Evolutionary conservation across 1,284 basidiomycete genomes (phyloP), one percentile per base, ranked within the genome.

Genomic region (Schizophyllum amplum): DNA sequence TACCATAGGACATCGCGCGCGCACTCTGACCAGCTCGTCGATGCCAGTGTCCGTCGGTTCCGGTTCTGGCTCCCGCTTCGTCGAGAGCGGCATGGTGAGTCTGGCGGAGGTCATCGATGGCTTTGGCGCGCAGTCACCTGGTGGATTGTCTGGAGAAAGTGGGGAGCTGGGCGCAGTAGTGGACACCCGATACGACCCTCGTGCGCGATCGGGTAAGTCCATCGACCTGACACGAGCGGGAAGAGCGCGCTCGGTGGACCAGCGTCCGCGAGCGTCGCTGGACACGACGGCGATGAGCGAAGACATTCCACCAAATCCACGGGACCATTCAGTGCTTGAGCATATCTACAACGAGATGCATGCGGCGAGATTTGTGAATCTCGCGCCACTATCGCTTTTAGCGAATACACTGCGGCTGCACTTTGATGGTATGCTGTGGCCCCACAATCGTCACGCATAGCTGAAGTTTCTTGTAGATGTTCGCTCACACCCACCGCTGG

Each of bases 261-360:
- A 13, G 3, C 33, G 17, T 17, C 33, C 11, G 33, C 33, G 33
- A 9, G 33, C 17, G 17, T 42, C 33, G 33, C 11, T 42, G 33
- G 33, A 42, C 3, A 42, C 33, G 3, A 42, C 33, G 33, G 17
- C 33, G 33, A 9, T 42, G 33, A 42, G 21, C 24, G 48, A 50
- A 20, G 24, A 50, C 48, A 50, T 50, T 2, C 75, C 78, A 0
- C 61, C 64, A 4, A 82, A 87, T 63, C 86, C 85, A 4, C 73
- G 83, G n/a, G 84, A 89, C 61, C 86, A 89, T 65, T 76, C 77
- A 0, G 61, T 86, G 20, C 71, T 89, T 22, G 80, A 84, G 61
- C 69, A 70, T 51, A 83, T 87, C n/a, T 87, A 86, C 69, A 74
- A 71, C 27, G 81, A 84, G 62, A 83, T 86, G 80, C 82, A 87